phyloP scores from a whole-genome alignment of 148 eudicot species.

The Limonium bicolor region DNA sequence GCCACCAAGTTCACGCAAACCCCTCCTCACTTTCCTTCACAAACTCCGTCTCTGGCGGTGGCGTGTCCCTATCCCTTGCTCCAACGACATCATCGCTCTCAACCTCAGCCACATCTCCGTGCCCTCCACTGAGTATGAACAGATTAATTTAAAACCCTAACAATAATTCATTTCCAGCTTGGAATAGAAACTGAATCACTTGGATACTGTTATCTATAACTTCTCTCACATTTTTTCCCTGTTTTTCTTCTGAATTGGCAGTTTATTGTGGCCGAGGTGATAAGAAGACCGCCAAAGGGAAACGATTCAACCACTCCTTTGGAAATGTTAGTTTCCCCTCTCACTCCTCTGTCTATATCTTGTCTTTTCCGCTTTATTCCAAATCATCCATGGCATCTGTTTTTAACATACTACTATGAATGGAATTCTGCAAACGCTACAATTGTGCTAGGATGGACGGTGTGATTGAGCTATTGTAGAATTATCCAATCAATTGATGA shows the following conservation, averaged over 20 bases:
- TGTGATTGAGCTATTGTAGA: no score
- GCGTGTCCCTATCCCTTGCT: constrained; percentile 16
- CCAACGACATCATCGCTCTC: constrained; percentile 14
- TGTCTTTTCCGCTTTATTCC: background rate
- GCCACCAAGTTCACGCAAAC: constrained; percentile 9
- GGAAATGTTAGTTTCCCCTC: constrained; percentile 47
- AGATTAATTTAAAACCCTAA: background rate
- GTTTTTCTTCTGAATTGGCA: constrained; percentile 6
- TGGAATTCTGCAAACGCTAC: no score
- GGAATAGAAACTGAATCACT: background rate
- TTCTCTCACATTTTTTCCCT: background rate
- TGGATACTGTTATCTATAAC: background rate
- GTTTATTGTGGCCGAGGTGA: constrained; percentile 67
- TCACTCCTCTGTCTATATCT: background rate
- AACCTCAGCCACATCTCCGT: constrained; percentile 16
- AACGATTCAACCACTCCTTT: constrained; percentile 46
- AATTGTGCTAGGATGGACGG: no score
- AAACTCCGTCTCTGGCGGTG: constrained; percentile 10
- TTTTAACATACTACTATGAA: no score
- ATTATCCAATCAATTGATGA: no score
- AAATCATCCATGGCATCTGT: background rate
- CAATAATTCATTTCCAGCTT: background rate
- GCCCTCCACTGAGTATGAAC: constrained; percentile 31
- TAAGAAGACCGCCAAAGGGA: constrained; percentile 60
- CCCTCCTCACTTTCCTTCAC: constrained; percentile 23